Evolutionary conservation across 2,329 filamentous ascomycete species (phyloP), one percentile per base, ranked within the genome.

Genomic region (Phoma sp.): DNA sequence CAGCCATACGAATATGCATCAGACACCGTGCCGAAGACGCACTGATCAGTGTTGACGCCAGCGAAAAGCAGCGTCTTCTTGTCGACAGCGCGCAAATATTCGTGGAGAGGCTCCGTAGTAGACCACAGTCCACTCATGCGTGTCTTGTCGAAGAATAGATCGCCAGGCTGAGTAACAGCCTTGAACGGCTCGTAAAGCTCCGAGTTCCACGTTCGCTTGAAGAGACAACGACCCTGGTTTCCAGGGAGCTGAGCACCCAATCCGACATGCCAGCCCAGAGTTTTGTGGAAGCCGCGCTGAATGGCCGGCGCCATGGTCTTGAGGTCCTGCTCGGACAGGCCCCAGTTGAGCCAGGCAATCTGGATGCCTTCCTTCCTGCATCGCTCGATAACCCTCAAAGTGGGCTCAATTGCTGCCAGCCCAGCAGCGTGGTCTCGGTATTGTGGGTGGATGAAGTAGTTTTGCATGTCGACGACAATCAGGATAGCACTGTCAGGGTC

Each of bases 401-500:
- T 70, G 12, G 76, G 76, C 15, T 71, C 60, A 13, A 78, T 61
- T 15, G 76, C 64, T 12, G 65, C 65, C n/a, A 70, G 49, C 4
- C 69, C 67, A 47, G 67, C 65, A 2, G 63, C 58, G 41, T 74
- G 70, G 35, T 72, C 56, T 31, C 65, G 67, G 49, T 71, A 70
- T 7, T 66, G 55, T 4, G 69, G 68, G 40, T 73, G 62, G 40
- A 78, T 61, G 59, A 78, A 78, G 64, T 77, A 78, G 62, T 78
- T 78, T 51, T 78, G 76, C 76, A 78, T 78, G 61, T 78, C 76
- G 47, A 78, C 71, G 29, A 78, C 64, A 25, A 78, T 71, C 27
- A 78, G 60, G 24, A 77, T 66, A 1, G 76, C 74, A 32, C 65
- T 74, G 46, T 67, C 70, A 6, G 76, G 76, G 58, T 78, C 74